Conservation (phyloP, 1,139 yeast genomes). For the Suhomyces atakaporum region DNA sequence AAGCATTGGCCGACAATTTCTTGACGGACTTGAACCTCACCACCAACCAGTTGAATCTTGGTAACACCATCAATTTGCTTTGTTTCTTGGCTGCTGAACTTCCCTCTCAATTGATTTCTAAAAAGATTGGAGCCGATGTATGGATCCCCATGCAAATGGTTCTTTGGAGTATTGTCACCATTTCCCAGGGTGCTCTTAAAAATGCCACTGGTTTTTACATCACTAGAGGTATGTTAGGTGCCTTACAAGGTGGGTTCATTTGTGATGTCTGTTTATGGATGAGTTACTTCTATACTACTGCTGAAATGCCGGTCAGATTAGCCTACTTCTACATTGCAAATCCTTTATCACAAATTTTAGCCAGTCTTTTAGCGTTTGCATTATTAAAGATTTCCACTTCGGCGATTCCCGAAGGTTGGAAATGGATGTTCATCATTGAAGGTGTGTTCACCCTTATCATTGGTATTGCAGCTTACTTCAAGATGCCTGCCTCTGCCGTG, state of each 20-base stretch:
- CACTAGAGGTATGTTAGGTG: slow-evolving; percentile 32
- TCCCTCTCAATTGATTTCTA: slow-evolving; percentile 56
- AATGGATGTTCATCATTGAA: slow-evolving; percentile 40
- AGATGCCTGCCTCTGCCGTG: slow-evolving; percentile 38
- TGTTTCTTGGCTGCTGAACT: slow-evolving; percentile 53
- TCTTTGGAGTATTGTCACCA: slow-evolving; percentile 53
- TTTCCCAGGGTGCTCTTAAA: slow-evolving; percentile 45
- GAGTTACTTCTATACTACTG: slow-evolving; percentile 31
- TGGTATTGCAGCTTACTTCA: slow-evolving; percentile 32
- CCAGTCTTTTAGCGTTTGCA: slow-evolving; percentile 34
- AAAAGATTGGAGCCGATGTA: slow-evolving; percentile 52
- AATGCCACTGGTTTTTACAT: slow-evolving; percentile 25
- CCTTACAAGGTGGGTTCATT: slow-evolving; percentile 34
- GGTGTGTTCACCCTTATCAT: slow-evolving; percentile 32
- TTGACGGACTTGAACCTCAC: slow-evolving; percentile 45
- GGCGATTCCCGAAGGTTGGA: slow-evolving; percentile 27
- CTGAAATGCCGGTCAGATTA: slow-evolving; percentile 30
- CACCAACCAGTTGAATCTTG: slow-evolving; percentile 51
- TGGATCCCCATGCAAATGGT: slow-evolving; percentile 57
- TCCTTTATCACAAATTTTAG: slow-evolving; percentile 24
- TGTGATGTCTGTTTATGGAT: slow-evolving; percentile 34
- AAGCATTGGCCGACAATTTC: slow-evolving; percentile 53
- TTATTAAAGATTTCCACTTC: slow-evolving; percentile 23
- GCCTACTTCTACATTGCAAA: slow-evolving; percentile 29
- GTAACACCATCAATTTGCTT: slow-evolving; percentile 46